Base-by-base conservation (phyloP, 805 yeast genomes). In the Nematodospora valgi region DNA sequence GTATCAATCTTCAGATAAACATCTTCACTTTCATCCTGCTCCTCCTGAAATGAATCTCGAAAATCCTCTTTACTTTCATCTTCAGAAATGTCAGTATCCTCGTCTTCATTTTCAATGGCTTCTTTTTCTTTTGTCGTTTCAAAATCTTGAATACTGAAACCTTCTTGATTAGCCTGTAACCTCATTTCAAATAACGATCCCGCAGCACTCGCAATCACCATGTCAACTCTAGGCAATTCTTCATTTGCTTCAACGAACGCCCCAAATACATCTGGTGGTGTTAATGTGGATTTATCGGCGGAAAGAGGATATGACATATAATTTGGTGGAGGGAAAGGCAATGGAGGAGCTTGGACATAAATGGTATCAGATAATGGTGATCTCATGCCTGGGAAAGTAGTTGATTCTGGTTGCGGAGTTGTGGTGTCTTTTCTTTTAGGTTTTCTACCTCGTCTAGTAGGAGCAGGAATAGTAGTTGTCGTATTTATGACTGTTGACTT, bases 141-240 rank as follows among this genome's bases (percentile, higher is more conserved):
- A 22, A 43, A 45, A 13, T 41, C 45, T 11, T 45, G 37, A 7
- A 52, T 40, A 5, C 55, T 45, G 29, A 65, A 61, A 2, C 62
- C 60, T 38, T 62, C 70, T 13, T 52, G 45, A 4, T 29, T 32
- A 1, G 72, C 70, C 34, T 60, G 67, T 4, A 41, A 27, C 28
- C 47, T 53, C 37, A 67, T 47, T 27, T 67, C 73, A 39, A 47
- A 53, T 24, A 67, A 54, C 18, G 70, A 59, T 6, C 71, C 72
- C 0, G 73, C 72, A 6, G 73, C 73, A 43, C 70, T 62, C 11
- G 73, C 73, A 5, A 64, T 54, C 11, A 65, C 70, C 73, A 67
- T 67, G 36, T 67, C 71, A 10, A 58, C 56, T 26, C 70, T 44
- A 2, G 72, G 72, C 16, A 66, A 47, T 16, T 52, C 36, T 24